phyloP scores from a whole-genome alignment of 108 stramenopile species.

The Cyclotella baltica region DNA sequence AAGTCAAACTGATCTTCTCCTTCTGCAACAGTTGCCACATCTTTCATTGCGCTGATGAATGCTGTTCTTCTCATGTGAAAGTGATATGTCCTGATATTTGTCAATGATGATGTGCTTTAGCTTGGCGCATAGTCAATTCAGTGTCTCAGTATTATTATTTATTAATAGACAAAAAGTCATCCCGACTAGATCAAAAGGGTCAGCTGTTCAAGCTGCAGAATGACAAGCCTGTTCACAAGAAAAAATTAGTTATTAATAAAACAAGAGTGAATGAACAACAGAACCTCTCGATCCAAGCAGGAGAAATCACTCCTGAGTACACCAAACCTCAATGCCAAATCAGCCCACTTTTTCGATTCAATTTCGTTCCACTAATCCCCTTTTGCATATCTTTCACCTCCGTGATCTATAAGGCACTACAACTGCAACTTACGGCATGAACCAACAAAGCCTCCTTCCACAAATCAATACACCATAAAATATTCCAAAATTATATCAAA shows the following conservation, averaged over 20 bases:
- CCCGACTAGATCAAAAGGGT: constrained; percentile 60
- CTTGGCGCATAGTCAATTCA: constrained; percentile 50
- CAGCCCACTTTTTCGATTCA: constrained; percentile 42
- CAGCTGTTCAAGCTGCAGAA: constrained; percentile 50
- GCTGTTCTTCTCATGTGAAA: constrained; percentile 53
- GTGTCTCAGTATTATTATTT: constrained; percentile 35
- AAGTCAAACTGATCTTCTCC: constrained; percentile 42
- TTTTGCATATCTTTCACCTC: background rate
- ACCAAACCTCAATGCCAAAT: constrained; percentile 59
- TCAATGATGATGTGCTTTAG: constrained; percentile 63
- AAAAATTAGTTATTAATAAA: background rate
- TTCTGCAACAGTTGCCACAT: constrained; percentile 1
- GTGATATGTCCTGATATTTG: constrained; percentile 69
- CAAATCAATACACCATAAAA: constrained; percentile 63
- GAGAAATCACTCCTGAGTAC: constrained; percentile 49
- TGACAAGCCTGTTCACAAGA: constrained; percentile 33
- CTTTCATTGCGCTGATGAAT: constrained; percentile 42
- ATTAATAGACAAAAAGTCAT: constrained; percentile 55
- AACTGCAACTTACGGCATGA: background rate
- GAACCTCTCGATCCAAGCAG: background rate
- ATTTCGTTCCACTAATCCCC: constrained; percentile 10
- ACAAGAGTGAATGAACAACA: background rate
- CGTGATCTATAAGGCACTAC: background rate
- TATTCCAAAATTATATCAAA: constrained; percentile 45
- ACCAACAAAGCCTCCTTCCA: constrained; percentile 66